Evolutionary conservation across 2,329 filamentous ascomycete genomes (phyloP).

Genomic region (Lizonia empirigonia): DNA sequence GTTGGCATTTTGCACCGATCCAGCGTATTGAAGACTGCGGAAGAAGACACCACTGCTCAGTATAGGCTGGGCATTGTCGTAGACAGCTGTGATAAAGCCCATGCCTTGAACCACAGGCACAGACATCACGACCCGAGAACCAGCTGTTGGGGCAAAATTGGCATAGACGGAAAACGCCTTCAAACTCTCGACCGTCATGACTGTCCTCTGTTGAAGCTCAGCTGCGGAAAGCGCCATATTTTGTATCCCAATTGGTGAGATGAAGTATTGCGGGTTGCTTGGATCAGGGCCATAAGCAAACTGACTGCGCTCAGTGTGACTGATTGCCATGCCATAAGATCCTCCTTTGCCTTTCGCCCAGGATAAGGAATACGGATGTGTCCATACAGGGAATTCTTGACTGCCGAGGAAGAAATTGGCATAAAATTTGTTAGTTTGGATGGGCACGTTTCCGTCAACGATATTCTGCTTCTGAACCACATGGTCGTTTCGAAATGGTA

Average conservation of each 20-base stretch:
- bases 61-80: constrained; percentile 70
- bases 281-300: constrained; percentile 55
- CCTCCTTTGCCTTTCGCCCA: constrained; percentile 59
- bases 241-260: constrained; percentile 83
- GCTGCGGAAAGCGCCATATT: constrained; percentile 79
- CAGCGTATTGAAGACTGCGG: constrained; percentile 60
- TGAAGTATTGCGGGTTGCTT: constrained; percentile 67
- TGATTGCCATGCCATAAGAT: constrained; percentile 79
- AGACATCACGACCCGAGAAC: constrained; percentile 65
- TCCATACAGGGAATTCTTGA: constrained; percentile 72
- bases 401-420: constrained; percentile 78
- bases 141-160: constrained; percentile 64
- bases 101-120: constrained; percentile 90
- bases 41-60: constrained; percentile 80
- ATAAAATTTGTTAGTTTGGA: constrained; percentile 75
- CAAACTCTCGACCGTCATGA: constrained; percentile 59
- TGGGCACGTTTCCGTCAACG: constrained; percentile 51
- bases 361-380: constrained; percentile 64
- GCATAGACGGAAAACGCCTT: constrained; percentile 68
- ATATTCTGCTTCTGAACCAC: constrained; percentile 49
- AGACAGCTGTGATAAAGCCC: constrained; percentile 81
- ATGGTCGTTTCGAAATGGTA: constrained; percentile 48
- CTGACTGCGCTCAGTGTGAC: constrained; percentile 73
- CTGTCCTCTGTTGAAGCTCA: constrained; percentile 70
- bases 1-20: constrained; percentile 48